Evolutionary conservation across 1,284 basidiomycete species (phyloP), one percentile per base, ranked within the genome.

Genomic region (Termitomyces sp.): DNA sequence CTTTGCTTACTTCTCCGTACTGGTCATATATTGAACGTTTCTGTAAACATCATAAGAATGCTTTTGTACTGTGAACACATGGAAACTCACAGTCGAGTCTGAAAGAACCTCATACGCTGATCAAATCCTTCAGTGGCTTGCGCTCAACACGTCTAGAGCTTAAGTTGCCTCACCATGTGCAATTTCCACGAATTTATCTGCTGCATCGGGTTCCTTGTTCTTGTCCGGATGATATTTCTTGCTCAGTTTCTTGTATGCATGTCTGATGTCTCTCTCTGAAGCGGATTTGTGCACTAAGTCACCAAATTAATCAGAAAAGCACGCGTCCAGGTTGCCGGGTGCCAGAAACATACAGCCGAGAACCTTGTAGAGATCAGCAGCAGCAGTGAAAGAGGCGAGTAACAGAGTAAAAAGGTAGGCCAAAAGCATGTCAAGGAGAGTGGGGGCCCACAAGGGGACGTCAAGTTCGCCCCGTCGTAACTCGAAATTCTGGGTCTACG

Each of bases 211-310:
- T 11, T 91, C 89, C 60, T 87, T 88, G 70, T 95, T 97, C 75
- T 95, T 95, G 74, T 97, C 94, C 0, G 94, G 94, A 66, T 97
- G 94, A 58, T 83, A 91, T 71, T 86, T 91, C 63, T 86, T 88
- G 70, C 91, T 94, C 44, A 96, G 75, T 66, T 84, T 86, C 72
- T 94, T 89, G 74, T 97, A 97, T 1, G 93, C 91, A 61, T 89
- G 86, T 70, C 89, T 84, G 67, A 97, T 92, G 60, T 96, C 92
- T 61, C 83, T 81, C 34, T 95, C 91, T 30, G 84, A 86, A 19
- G 93, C 92, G 42, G 84, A 84, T 59, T 75, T 83, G 60, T 83
- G 79, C 44, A 97, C 90, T 93, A 46, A 30, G 11, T 11, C 5
- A 7, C 14, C 30, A 40, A 26, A 33, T 43, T 35, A 31, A 57